phyloP scores from a whole-genome alignment of 2,329 filamentous ascomycete species.

The Microdochium paspali region DNA sequence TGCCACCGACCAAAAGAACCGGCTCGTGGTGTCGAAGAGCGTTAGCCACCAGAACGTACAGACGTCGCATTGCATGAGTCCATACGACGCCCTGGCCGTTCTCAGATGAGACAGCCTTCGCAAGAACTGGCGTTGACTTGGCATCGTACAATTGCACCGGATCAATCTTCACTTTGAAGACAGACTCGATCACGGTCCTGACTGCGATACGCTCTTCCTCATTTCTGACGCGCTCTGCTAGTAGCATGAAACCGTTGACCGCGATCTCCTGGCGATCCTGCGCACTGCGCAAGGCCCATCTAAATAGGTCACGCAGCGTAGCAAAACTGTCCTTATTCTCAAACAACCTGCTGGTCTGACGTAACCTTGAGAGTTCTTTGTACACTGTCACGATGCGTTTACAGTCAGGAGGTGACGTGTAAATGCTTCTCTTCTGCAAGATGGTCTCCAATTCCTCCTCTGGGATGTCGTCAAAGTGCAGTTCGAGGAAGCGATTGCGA shows the following conservation, averaged over 20 bases:
- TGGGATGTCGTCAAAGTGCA: slow-evolving; percentile 97
- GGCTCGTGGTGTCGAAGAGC: slow-evolving; percentile 88
- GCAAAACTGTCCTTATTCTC: slow-evolving; percentile 98
- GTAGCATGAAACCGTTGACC: slow-evolving; percentile 87
- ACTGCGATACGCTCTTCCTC: slow-evolving; percentile 77
- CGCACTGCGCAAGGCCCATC: slow-evolving; percentile 82
- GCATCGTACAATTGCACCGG: slow-evolving; percentile 62
- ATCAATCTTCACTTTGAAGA: slow-evolving; percentile 81
- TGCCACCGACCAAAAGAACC: slow-evolving; percentile 89
- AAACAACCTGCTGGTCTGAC: slow-evolving; percentile 85
- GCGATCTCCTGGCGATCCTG: slow-evolving; percentile 85
- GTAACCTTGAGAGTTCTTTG: slow-evolving; percentile 77
- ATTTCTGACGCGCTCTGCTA: slow-evolving; percentile 91
- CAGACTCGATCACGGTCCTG: slow-evolving; percentile 77
- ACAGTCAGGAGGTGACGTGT: slow-evolving; percentile 83
- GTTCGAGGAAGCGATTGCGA: slow-evolving; percentile 89
- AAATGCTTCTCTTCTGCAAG: slow-evolving; percentile 76
- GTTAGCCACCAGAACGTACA: slow-evolving; percentile 82
- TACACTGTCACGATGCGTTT: slow-evolving; percentile 88
- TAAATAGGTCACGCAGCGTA: slow-evolving; percentile 87
- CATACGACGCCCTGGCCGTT: slow-evolving; percentile 69
- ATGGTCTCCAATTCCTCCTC: slow-evolving; percentile 91
- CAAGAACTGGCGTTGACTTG: slow-evolving; percentile 45
- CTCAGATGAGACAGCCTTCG: slow-evolving; percentile 30
- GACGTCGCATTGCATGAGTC: slow-evolving; percentile 87